Evolutionary conservation across 169 alveolate genomes (phyloP).

Genomic region (Plasmodium reichenowi): DNA sequence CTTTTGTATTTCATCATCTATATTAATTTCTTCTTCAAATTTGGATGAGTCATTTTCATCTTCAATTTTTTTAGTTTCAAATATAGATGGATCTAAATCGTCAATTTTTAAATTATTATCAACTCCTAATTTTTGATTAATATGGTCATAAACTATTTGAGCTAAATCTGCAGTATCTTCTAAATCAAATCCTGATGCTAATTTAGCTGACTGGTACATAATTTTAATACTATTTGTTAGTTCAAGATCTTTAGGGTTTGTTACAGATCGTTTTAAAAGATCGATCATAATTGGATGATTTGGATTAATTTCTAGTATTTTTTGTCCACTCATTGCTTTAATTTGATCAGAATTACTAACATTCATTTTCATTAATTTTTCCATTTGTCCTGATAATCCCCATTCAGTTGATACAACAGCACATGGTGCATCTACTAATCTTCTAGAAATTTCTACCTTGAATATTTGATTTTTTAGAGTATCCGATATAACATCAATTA

Average conservation of each 20-base stretch:
- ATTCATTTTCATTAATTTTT: slow-evolving; percentile 90
- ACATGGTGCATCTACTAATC: slow-evolving; percentile 91
- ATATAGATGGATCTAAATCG: slow-evolving; percentile 70
- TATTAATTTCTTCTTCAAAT: slow-evolving; percentile 54
- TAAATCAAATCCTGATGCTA: slow-evolving; percentile 86
- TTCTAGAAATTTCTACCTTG: slow-evolving; percentile 88
- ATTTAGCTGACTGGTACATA: slow-evolving; percentile 85
- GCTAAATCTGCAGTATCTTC: slow-evolving; percentile 82
- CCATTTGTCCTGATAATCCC: slow-evolving; percentile 95
- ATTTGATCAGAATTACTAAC: slow-evolving; percentile 85
- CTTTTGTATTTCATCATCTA: slow-evolving; percentile 59
- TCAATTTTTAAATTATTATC: slow-evolving; percentile 73
- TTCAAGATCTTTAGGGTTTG: slow-evolving; percentile 72
- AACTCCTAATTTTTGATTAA: slow-evolving; percentile 73
- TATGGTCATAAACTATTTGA: slow-evolving; percentile 76
- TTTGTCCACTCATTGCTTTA: slow-evolving; percentile 84
- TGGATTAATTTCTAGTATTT: slow-evolving; percentile 96
- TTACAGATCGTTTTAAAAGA: slow-evolving; percentile 77
- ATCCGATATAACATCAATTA: slow-evolving; percentile 86
- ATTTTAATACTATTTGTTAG: slow-evolving; percentile 78
- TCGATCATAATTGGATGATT: slow-evolving; percentile 95
- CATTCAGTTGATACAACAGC: slow-evolving; percentile 91
- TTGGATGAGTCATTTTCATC: slow-evolving; percentile 18
- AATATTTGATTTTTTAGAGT: slow-evolving; percentile 81
- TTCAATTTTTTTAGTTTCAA: slow-evolving; percentile 72